Percentiles rank a stretch among this genome's conserved stretches.
These are phyloP conservation scores for Talaromyces sp. DNA, from an alignment of 2,329 filamentous ascomycete genomes.

Conservation along the genomic window DNA sequence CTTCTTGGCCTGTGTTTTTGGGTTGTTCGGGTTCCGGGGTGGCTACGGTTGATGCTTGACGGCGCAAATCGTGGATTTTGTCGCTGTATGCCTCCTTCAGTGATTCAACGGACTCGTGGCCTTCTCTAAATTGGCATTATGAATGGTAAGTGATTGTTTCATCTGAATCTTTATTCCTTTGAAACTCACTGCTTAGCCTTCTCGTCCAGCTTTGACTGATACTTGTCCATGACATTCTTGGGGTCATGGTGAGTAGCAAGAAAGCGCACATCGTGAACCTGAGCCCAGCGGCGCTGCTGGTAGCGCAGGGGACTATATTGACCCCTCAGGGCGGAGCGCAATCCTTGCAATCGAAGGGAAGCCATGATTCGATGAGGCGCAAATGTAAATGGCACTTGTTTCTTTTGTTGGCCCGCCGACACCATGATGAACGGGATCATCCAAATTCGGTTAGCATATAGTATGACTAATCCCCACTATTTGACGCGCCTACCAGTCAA, in stretches of 20 bases:
- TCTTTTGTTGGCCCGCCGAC: too few species aligned
- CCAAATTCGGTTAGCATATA: too few species aligned
- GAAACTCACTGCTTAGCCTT: conserved; percentile 70
- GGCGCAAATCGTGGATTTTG: conserved; percentile 73
- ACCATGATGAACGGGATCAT: too few species aligned
- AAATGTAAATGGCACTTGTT: background rate
- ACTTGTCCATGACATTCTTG: conserved; percentile 74
- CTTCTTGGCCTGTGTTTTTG: conserved; percentile 39
- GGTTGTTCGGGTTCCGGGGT: conserved; percentile 47
- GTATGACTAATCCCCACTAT: too few species aligned
- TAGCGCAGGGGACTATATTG: conserved; percentile 31
- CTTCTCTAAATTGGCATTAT: conserved; percentile 64
- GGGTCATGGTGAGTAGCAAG: conserved; percentile 75
- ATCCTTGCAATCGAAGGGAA: conserved; percentile 50
- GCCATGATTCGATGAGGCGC: conserved; percentile 46
- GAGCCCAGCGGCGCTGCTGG: conserved; percentile 80
- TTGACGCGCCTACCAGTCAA: too few species aligned
- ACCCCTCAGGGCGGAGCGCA: conserved; percentile 51
- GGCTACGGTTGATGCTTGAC: conserved; percentile 62
- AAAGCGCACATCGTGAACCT: conserved; percentile 89
- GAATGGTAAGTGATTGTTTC: conserved; percentile 19
- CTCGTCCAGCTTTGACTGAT: conserved; percentile 78
- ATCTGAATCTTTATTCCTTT: background rate
- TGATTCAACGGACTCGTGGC: conserved; percentile 60
- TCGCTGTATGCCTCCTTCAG: conserved; percentile 83